A percentile compares a stretch with the other conserved stretches of the same genome.
These are phyloP conservation scores for Lipomyces chichibuensis DNA, from an alignment of 805 yeast genomes.

Conservation along the genomic window DNA sequence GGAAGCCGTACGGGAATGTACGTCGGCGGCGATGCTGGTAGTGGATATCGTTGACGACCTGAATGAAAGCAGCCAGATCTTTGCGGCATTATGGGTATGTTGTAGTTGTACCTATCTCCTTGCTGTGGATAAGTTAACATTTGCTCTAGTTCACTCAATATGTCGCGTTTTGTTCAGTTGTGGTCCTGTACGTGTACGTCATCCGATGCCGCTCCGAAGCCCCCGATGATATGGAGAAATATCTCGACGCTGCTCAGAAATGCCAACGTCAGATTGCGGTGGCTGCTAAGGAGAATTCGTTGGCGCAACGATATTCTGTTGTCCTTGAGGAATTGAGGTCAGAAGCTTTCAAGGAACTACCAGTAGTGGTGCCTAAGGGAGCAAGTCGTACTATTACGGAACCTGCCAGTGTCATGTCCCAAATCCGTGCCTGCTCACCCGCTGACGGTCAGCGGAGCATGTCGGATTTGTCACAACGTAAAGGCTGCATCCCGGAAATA, in stretches of 20 bases:
- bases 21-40: constrained; percentile 24
- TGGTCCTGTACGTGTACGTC: constrained; percentile 25
- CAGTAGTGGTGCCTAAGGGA: too few relatives aligned
- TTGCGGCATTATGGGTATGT: constrained; percentile 25
- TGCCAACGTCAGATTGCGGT: constrained; percentile 24
- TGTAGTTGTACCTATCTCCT: too few relatives aligned
- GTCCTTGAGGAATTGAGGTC: constrained; percentile 26
- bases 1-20: constrained; percentile 19
- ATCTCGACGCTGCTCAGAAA: constrained; percentile 25
- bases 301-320: constrained; percentile 29
- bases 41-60: constrained; percentile 23
- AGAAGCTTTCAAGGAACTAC: constrained; percentile 14
- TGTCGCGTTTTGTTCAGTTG: constrained; percentile 32
- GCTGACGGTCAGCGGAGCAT: not conserved
- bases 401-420: not conserved
- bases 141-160: constrained; percentile 23
- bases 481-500: not conserved
- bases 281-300: constrained; percentile 29
- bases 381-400: not conserved
- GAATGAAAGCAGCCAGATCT: constrained; percentile 13
- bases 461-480: not conserved
- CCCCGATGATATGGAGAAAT: constrained; percentile 10
- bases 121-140: too few relatives aligned
- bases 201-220: constrained; percentile 20
- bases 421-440: not conserved